A percentile compares a stretch with the other conserved stretches of the same genome.
These are phyloP conservation scores for Neofusicoccum kwambonambiense DNA, from an alignment of 2,329 filamentous ascomycete genomes.

Conservation along the genomic window DNA sequence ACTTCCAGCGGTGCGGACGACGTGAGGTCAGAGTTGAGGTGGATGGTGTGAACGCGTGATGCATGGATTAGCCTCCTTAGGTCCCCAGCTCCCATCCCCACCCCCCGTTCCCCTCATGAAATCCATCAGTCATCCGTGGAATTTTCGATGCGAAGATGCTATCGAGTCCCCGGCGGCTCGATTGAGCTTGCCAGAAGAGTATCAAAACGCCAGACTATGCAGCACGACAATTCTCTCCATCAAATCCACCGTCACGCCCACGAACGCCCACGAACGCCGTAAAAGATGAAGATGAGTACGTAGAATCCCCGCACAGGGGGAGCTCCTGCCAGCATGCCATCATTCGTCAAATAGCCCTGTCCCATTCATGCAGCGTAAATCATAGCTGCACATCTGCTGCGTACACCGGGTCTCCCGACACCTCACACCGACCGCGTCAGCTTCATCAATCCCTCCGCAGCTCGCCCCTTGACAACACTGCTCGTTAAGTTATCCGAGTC, in stretches of 20 bases:
- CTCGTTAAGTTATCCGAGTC: constrained; percentile 40
- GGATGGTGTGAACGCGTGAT: not conserved
- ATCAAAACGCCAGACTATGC: constrained; percentile 4
- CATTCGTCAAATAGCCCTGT: not conserved
- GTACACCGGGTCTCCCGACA: not conserved
- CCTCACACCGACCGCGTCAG: constrained; percentile 34
- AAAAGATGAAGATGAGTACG: not conserved
- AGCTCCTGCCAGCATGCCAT: not conserved
- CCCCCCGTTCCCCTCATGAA: not conserved
- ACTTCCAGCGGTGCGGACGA: not conserved
- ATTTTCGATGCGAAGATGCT: constrained; percentile 2
- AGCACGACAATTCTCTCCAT: not conserved
- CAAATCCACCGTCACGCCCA: not conserved
- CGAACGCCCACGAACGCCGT: constrained; percentile 6
- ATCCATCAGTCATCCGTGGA: not conserved
- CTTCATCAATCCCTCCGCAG: constrained; percentile 54
- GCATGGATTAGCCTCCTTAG: constrained; percentile 1
- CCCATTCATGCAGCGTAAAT: not conserved
- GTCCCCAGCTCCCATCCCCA: not conserved
- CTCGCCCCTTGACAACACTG: constrained; percentile 50
- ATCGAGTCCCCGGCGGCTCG: not conserved
- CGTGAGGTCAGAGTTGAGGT: constrained; percentile 7
- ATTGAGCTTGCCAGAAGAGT: not conserved
- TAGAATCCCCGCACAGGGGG: not conserved
- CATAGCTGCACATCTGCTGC: not conserved